Evolutionary conservation across 805 yeast species (phyloP).

Genomic region (Torulaspora maleeae): DNA sequence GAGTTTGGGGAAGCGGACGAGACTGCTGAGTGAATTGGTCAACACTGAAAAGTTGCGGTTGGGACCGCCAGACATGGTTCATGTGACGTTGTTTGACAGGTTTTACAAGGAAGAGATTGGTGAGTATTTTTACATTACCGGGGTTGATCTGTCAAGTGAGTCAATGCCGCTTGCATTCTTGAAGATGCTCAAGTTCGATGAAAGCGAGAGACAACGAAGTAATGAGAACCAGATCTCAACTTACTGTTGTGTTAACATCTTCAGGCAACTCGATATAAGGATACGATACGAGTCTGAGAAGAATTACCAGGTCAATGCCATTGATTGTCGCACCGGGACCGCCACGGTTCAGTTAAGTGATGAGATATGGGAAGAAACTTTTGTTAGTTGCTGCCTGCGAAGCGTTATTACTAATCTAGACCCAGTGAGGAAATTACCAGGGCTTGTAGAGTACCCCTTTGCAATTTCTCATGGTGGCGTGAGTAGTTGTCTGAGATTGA

Average conservation of each 20-base stretch:
- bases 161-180: slow-evolving; percentile 47
- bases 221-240: slow-evolving; percentile 38
- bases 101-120: slow-evolving; percentile 45
- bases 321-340: slow-evolving; percentile 33
- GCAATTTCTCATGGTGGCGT: slow-evolving; percentile 31
- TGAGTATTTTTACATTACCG: slow-evolving; percentile 45
- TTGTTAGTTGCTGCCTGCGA: slow-evolving; percentile 54
- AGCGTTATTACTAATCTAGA: slow-evolving; percentile 50
- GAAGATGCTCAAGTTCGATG: slow-evolving; percentile 35
- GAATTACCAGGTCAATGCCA: slow-evolving; percentile 30
- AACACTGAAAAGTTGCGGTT: slow-evolving; percentile 38
- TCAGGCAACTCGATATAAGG: slow-evolving; percentile 68
- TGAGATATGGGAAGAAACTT: slow-evolving; percentile 56
- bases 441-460: slow-evolving; percentile 49
- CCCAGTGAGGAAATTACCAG: slow-evolving; percentile 53
- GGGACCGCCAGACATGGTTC: slow-evolving; percentile 69
- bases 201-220: slow-evolving; percentile 13
- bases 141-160: slow-evolving; percentile 44
- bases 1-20: slow-evolving; percentile 28
- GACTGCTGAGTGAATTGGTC: slow-evolving; percentile 18
- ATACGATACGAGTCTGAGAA: slow-evolving; percentile 45
- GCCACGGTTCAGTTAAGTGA: slow-evolving; percentile 33
- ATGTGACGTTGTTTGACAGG: slow-evolving; percentile 42
- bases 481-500: slow-evolving; percentile 31
- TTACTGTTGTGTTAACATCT: slow-evolving; percentile 67